These are phyloP conservation scores for Capillidium rhysosporum DNA, from an alignment of 371 early-diverging fungal species.

Conservation along the genomic window DNA sequence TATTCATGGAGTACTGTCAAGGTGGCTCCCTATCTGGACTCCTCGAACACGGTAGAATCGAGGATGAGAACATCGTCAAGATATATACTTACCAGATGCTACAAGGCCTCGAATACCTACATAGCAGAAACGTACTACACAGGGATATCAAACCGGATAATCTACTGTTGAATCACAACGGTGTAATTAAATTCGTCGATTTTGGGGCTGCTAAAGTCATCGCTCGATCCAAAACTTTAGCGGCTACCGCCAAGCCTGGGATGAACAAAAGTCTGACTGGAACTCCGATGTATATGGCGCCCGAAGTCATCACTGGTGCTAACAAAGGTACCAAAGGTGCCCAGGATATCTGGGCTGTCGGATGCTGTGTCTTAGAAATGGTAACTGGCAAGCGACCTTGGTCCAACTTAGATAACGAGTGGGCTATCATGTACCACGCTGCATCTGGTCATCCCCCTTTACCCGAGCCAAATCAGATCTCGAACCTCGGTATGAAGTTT, in stretches of 20 bases:
- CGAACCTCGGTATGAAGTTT: constrained; percentile 49
- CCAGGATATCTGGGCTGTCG: constrained; percentile 89
- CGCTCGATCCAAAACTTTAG: constrained; percentile 51
- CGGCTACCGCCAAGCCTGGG: constrained; percentile 20
- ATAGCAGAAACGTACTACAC: constrained; percentile 69
- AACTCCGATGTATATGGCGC: constrained; percentile 96
- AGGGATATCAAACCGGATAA: constrained; percentile 83
- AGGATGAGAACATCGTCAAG: constrained; percentile 47
- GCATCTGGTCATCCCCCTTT: constrained; percentile 51
- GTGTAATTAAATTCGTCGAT: constrained; percentile 66
- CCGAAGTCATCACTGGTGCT: constrained; percentile 73
- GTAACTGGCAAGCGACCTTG: constrained; percentile 82
- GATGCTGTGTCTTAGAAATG: constrained; percentile 94
- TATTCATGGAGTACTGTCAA: constrained; percentile 89
- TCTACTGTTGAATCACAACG: constrained; percentile 55
- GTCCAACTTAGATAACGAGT: constrained; percentile 79
- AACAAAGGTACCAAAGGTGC: constrained; percentile 50
- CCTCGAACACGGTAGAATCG: constrained; percentile 59
- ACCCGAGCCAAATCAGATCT: constrained; percentile 40
- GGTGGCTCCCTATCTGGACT: constrained; percentile 58
- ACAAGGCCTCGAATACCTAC: constrained; percentile 70
- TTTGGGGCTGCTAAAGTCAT: constrained; percentile 80
- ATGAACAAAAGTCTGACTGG: constrained; percentile 56
- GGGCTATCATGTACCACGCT: constrained; percentile 79
- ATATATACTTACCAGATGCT: constrained; percentile 69